Conservation (phyloP, 2,329 filamentous ascomycete species). For the Periconia digitata region DNA sequence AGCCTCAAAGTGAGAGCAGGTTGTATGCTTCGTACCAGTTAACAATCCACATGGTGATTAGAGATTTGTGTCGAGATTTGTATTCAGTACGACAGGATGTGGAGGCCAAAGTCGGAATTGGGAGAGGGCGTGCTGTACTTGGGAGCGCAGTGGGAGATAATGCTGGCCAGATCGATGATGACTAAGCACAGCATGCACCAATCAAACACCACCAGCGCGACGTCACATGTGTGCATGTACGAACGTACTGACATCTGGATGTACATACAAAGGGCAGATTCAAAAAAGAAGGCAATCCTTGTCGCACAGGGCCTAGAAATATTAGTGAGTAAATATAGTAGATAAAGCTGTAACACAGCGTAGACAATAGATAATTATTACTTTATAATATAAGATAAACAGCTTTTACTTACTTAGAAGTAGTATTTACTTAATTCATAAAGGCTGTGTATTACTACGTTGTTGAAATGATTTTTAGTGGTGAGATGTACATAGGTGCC, state of each 20-base stretch:
- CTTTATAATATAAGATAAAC: too few species aligned
- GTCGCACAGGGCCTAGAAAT: too few species aligned
- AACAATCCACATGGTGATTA: slow-evolving; percentile 74
- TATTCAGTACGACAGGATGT: not conserved
- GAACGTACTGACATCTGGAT: not conserved
- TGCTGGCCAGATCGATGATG: slow-evolving; percentile 2
- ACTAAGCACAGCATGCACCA: slow-evolving; percentile 4
- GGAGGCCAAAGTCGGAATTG: slow-evolving; percentile 52
- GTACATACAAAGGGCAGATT: not conserved
- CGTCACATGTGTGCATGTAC: slow-evolving; percentile 1
- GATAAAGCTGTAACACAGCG: too few species aligned
- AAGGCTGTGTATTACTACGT: too few species aligned
- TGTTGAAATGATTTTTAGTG: too few species aligned
- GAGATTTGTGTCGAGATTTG: not conserved
- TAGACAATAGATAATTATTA: too few species aligned
- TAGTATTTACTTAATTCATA: too few species aligned
- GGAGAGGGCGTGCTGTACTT: not conserved
- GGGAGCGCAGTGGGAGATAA: not conserved
- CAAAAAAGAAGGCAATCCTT: too few species aligned
- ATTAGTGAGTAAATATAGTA: too few species aligned
- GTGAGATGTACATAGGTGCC: too few species aligned
- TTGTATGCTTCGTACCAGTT: slow-evolving; percentile 66
- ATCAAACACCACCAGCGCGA: slow-evolving; percentile 1
- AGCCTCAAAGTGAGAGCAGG: not conserved
- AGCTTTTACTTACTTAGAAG: too few species aligned